Evolutionary conservation across 768 basidiomycete species (phyloP).

Genomic region (Candolleomyces efflorescens): DNA sequence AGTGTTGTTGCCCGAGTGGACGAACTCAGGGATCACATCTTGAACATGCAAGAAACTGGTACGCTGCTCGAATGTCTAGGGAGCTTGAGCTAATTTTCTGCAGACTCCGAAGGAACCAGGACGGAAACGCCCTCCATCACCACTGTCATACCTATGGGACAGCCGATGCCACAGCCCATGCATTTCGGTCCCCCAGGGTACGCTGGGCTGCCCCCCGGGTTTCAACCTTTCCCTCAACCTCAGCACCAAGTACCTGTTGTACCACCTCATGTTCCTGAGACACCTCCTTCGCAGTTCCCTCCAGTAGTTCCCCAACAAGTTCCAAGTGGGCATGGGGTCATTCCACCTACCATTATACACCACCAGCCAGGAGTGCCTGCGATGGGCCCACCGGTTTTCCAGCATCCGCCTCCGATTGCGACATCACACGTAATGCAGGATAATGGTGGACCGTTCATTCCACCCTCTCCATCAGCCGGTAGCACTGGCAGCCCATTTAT

Average conservation of each 20-base stretch:
- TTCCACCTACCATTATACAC: not conserved
- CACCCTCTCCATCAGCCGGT: not conserved
- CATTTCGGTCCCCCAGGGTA: not conserved
- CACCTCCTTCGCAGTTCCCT: conserved; percentile 6
- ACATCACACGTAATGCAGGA: not conserved
- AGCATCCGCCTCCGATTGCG: not conserved
- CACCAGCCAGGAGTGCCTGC: not conserved
- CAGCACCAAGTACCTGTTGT: conserved; percentile 14
- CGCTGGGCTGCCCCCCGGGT: not conserved
- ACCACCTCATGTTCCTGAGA: conserved; percentile 12
- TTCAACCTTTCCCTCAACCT: not conserved
- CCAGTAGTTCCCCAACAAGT: not conserved
- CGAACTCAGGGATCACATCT: conserved; percentile 39
- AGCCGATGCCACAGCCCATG: conserved; percentile 7
- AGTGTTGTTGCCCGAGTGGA: conserved; percentile 61
- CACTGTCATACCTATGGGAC: conserved; percentile 10
- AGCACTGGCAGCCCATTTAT: not conserved
- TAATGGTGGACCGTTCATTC: not conserved
- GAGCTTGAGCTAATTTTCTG: not conserved
- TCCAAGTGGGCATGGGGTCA: not conserved
- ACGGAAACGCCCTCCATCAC: not conserved
- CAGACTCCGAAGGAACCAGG: not conserved
- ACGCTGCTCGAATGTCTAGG: conserved; percentile 10
- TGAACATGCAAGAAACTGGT: conserved; percentile 33
- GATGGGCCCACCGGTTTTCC: not conserved